Conservation (phyloP, 306 rosid genomes). For the Dryas alaskensis region DNA sequence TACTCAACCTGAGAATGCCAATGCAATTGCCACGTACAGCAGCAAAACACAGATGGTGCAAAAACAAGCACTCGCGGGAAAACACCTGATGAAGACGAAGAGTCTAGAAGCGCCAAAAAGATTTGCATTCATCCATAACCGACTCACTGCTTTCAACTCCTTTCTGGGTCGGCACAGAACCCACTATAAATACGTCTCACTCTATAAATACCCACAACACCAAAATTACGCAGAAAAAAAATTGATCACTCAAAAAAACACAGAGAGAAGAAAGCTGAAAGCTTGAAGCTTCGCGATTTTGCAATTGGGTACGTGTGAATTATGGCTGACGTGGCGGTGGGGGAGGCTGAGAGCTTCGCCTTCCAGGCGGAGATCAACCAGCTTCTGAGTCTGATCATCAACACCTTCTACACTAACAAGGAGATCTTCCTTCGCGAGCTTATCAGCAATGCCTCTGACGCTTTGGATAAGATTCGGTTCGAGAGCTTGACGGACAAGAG, state of each 20-base stretch:
- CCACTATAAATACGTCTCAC: conserved; percentile 4
- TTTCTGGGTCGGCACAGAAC: not conserved
- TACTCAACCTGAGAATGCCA: not conserved
- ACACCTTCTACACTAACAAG: conserved; percentile 37
- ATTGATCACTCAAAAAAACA: no score
- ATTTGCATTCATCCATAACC: not conserved
- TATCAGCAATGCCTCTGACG: conserved; percentile 37
- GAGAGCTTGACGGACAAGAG: conserved; percentile 37
- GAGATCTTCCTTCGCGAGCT: conserved; percentile 39
- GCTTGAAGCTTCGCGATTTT: not conserved
- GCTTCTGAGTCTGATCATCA: conserved; percentile 40
- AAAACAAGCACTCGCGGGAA: not conserved
- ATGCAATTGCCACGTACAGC: not conserved
- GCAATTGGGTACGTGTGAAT: not conserved
- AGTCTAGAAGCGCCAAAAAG: not conserved
- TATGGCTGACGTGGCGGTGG: conserved; percentile 5
- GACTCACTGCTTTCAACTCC: not conserved
- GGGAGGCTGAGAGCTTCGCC: conserved; percentile 23
- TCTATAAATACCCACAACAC: not conserved
- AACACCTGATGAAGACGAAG: not conserved
- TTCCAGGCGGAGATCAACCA: conserved; percentile 39
- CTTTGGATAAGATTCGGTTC: conserved; percentile 34
- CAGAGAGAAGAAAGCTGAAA: not conserved
- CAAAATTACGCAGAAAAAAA: not conserved
- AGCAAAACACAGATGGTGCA: not conserved